phyloP scores from a whole-genome alignment of 805 yeast species.

The Candida maltosa region DNA sequence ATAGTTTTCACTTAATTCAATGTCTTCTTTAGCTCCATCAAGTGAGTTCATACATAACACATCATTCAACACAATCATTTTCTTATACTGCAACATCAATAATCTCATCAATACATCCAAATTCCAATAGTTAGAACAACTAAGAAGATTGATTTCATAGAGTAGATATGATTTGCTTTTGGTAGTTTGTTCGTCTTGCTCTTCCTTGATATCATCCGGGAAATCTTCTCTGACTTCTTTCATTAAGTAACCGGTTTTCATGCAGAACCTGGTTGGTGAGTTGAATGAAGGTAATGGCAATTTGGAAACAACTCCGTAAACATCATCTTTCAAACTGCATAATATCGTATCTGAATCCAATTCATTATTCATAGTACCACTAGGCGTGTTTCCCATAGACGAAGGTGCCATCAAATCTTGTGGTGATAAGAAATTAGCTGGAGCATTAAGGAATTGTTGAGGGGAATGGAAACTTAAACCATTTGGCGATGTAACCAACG shows the following conservation, averaged over 20 bases:
- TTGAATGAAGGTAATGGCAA: constrained; percentile 65
- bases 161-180: constrained; percentile 21
- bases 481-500: constrained; percentile 28
- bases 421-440: constrained; percentile 32
- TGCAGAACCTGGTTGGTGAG: constrained; percentile 66
- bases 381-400: neutral
- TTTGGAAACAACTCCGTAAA: constrained; percentile 57
- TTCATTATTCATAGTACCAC: neutral
- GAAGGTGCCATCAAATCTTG: constrained; percentile 8
- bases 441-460: constrained; percentile 31
- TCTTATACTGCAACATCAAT: constrained; percentile 59
- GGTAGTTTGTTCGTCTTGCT: neutral
- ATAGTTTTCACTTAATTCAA: constrained; percentile 2
- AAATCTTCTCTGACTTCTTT: constrained; percentile 27
- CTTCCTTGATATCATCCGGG: too few species aligned
- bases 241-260: constrained; percentile 66
- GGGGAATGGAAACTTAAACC: constrained; percentile 34
- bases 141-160: constrained; percentile 64
- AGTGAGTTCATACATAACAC: constrained; percentile 29
- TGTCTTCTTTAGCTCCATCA: constrained; percentile 16
- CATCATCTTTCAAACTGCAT: constrained; percentile 48
- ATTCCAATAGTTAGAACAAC: constrained; percentile 69
- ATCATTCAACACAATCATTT: constrained; percentile 44
- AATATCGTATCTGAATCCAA: constrained; percentile 25
- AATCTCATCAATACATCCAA: constrained; percentile 52